phyloP scores from a whole-genome alignment of 345 rosid species.

The Triadica sebifera region DNA sequence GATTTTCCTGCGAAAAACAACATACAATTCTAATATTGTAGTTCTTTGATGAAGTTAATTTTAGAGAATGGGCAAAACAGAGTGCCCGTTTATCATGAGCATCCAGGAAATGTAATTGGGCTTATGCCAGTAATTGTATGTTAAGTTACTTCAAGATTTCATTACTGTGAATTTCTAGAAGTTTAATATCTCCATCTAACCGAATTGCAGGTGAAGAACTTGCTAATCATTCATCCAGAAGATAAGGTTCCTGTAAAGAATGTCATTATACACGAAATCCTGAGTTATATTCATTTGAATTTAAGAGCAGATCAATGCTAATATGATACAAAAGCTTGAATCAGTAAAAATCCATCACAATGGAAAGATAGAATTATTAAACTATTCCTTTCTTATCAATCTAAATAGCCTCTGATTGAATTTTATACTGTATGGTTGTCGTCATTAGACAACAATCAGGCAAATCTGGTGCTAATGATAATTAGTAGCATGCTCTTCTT shows the following conservation, averaged over 20 bases:
- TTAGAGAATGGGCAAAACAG: conserved; percentile 98
- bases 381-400: no score
- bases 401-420: no score
- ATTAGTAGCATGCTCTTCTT: not conserved
- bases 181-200: not conserved
- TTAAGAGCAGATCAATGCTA: not conserved
- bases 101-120: conserved; percentile 74
- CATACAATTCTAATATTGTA: conserved; percentile 15
- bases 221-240: conserved; percentile 68
- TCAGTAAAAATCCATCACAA: no score
- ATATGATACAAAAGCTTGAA: not conserved
- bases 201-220: conserved; percentile 64
- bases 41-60: conserved; percentile 73
- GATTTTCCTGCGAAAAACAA: not conserved
- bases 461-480: conserved; percentile 20
- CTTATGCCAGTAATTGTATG: conserved; percentile 55
- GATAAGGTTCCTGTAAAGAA: conserved; percentile 69
- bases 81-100: conserved; percentile 86
- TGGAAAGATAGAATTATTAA: no score
- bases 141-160: not conserved
- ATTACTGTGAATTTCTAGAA: not conserved
- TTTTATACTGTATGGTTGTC: no score
- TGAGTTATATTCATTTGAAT: conserved; percentile 43
- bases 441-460: conserved; percentile 43
- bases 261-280: conserved; percentile 79